phyloP scores from a whole-genome alignment of 2,329 filamentous ascomycete genomes.

The Alternaria viburni region DNA sequence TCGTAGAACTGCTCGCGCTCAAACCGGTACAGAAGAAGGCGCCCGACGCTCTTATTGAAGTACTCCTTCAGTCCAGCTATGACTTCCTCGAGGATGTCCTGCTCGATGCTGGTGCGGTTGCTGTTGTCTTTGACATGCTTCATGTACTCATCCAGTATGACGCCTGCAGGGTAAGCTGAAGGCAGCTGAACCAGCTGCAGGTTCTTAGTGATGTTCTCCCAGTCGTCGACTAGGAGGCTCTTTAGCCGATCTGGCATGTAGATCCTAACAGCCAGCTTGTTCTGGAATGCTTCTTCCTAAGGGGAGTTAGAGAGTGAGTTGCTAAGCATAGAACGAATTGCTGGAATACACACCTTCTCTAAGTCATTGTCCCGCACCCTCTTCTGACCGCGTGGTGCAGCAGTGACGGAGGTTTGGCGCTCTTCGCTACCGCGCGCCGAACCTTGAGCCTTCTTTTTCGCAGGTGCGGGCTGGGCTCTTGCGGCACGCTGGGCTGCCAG shows the following conservation, averaged over 20 bases:
- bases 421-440: constrained; percentile 80
- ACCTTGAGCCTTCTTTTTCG: constrained; percentile 64
- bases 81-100: constrained; percentile 89
- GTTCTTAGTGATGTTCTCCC: constrained; percentile 98
- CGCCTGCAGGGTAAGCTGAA: constrained; percentile 73
- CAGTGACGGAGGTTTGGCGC: constrained; percentile 64
- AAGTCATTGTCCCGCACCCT: constrained; percentile 81
- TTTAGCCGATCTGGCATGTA: constrained; percentile 89
- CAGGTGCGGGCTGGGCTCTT: constrained; percentile 51
- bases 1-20: constrained; percentile 89
- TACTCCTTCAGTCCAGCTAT: constrained; percentile 87
- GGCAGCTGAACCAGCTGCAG: constrained; percentile 87
- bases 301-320: background rate
- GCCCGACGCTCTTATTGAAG: constrained; percentile 87
- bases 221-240: constrained; percentile 92
- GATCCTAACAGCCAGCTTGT: constrained; percentile 83
- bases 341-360: constrained; percentile 67
- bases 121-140: constrained; percentile 69
- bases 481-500: constrained; percentile 62
- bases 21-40: constrained; percentile 91
- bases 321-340: background rate
- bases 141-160: constrained; percentile 84
- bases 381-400: constrained; percentile 71
- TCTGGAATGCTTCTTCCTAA: constrained; percentile 88
- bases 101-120: constrained; percentile 67